Conservation (phyloP, 768 basidiomycete genomes). For the Serendipita sp. region DNA sequence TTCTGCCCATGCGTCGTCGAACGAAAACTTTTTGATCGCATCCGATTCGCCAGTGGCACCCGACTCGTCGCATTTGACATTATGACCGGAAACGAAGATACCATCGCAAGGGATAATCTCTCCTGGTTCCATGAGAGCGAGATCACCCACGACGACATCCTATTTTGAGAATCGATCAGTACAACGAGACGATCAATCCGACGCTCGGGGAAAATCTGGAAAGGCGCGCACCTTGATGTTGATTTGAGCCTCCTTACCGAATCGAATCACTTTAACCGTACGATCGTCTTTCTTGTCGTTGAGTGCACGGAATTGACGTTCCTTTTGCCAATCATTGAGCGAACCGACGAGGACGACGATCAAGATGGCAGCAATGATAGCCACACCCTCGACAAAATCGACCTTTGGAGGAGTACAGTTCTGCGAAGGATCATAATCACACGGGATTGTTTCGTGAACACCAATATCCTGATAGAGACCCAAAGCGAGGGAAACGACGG, state of each 20-base stretch:
- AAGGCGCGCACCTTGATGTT: slow-evolving; percentile 53
- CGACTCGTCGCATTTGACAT: slow-evolving; percentile 89
- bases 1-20: slow-evolving; percentile 46
- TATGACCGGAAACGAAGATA: slow-evolving; percentile 81
- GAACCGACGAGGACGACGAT: slow-evolving; percentile 67
- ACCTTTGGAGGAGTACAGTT: slow-evolving; percentile 48
- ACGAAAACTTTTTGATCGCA: slow-evolving; percentile 75
- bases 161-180: slow-evolving; percentile 21
- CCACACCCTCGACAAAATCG: slow-evolving; percentile 85
- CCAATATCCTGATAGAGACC: slow-evolving; percentile 93
- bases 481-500: slow-evolving; percentile 80
- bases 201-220: not conserved
- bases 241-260: slow-evolving; percentile 50
- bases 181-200: slow-evolving; percentile 13
- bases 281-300: slow-evolving; percentile 96
- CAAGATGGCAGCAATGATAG: slow-evolving; percentile 31
- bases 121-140: slow-evolving; percentile 83
- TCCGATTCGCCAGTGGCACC: slow-evolving; percentile 95
- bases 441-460: slow-evolving; percentile 28
- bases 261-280: slow-evolving; percentile 65
- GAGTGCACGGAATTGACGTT: slow-evolving; percentile 80
- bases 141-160: slow-evolving; percentile 88
- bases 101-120: slow-evolving; percentile 95
- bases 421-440: slow-evolving; percentile 14
- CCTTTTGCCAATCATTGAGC: slow-evolving; percentile 96